Percentiles rank a stretch among this genome's conserved stretches.
Evolutionary conservation across 257 asterid genomes (phyloP).

Genomic region (Penstemon newberryi): DNA sequence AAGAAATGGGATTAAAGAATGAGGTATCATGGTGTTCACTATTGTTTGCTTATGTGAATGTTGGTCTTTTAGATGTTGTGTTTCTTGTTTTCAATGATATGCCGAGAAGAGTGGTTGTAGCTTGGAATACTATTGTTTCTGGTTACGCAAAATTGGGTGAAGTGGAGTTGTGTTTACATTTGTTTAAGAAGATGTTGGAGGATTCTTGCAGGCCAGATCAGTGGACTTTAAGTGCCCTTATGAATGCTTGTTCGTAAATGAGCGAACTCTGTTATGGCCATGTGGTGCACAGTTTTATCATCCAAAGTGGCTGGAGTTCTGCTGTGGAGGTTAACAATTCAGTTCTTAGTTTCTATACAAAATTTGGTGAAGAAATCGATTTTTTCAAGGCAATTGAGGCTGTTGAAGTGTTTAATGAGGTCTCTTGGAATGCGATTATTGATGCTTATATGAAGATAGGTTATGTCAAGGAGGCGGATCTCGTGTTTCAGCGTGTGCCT

Average conservation of each 20-base stretch:
- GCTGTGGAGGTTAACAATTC: slow-evolving; percentile 72
- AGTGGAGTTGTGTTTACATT: slow-evolving; percentile 38
- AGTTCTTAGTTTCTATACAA: slow-evolving; percentile 52
- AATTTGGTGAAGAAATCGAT: slow-evolving; percentile 46
- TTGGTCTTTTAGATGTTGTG: slow-evolving; percentile 43
- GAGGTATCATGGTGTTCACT: slow-evolving; percentile 85
- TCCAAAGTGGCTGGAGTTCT: slow-evolving; percentile 59
- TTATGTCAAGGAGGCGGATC: slow-evolving; percentile 41
- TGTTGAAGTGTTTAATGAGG: slow-evolving; percentile 37
- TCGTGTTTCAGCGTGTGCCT: slow-evolving; percentile 41
- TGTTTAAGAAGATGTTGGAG: slow-evolving; percentile 62
- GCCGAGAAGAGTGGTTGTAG: slow-evolving; percentile 59
- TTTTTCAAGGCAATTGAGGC: slow-evolving; percentile 44
- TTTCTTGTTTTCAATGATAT: slow-evolving; percentile 40
- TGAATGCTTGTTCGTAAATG: slow-evolving; percentile 56
- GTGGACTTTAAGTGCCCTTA: slow-evolving; percentile 64
- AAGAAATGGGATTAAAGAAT: slow-evolving; percentile 53
- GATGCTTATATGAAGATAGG: slow-evolving; percentile 80
- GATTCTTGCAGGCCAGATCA: slow-evolving; percentile 55
- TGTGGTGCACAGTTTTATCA: slow-evolving; percentile 48
- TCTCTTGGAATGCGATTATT: slow-evolving; percentile 61
- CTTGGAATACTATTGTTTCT: slow-evolving; percentile 74
- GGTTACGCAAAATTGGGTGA: slow-evolving; percentile 53
- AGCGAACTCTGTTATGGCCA: slow-evolving; percentile 36
- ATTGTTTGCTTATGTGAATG: slow-evolving; percentile 59